Evolutionary conservation across 352 stramenopile genomes (phyloP).

Genomic region (Pseudoperonospora humuli): DNA sequence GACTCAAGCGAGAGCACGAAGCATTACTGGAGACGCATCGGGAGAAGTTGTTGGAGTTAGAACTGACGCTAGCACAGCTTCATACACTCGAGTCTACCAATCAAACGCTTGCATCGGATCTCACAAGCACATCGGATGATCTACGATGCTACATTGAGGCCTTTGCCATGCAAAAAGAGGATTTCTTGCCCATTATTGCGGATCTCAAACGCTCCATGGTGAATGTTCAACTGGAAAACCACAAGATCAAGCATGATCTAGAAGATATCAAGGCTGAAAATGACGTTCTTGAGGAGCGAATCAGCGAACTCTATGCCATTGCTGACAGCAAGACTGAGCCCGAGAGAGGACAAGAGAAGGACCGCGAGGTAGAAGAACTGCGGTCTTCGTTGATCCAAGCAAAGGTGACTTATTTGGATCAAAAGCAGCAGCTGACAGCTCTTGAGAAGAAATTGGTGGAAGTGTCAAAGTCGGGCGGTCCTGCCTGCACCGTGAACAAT

Average conservation of each 20-base stretch:
- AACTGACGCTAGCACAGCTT: conserved; percentile 24
- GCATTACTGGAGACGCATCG: conserved; percentile 25
- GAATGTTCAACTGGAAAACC: conserved; percentile 19
- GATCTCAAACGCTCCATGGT: conserved; percentile 12
- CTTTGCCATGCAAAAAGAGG: conserved; percentile 35
- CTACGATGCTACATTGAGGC: conserved; percentile 17
- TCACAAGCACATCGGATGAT: conserved; percentile 18
- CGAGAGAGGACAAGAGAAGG: conserved; percentile 36
- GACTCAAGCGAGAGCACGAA: conserved; percentile 58
- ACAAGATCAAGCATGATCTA: conserved; percentile 28
- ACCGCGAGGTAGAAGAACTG: conserved; percentile 46
- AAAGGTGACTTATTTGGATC: conserved; percentile 42
- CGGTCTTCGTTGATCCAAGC: conserved; percentile 54
- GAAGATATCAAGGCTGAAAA: conserved; percentile 48
- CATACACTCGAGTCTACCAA: conserved; percentile 22
- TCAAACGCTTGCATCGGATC: conserved; percentile 18
- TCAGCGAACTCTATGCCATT: conserved; percentile 34
- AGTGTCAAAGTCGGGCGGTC: conserved; percentile 29
- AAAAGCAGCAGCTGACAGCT: conserved; percentile 45
- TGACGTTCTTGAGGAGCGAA: conserved; percentile 47
- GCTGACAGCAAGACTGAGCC: conserved; percentile 29
- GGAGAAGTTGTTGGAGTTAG: conserved; percentile 28
- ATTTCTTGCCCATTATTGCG: conserved; percentile 23
- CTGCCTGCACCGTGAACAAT: conserved; percentile 15
- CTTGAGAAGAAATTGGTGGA: conserved; percentile 52